Conservation (phyloP, 345 rosid species). For the Rhodamnia argentea region DNA sequence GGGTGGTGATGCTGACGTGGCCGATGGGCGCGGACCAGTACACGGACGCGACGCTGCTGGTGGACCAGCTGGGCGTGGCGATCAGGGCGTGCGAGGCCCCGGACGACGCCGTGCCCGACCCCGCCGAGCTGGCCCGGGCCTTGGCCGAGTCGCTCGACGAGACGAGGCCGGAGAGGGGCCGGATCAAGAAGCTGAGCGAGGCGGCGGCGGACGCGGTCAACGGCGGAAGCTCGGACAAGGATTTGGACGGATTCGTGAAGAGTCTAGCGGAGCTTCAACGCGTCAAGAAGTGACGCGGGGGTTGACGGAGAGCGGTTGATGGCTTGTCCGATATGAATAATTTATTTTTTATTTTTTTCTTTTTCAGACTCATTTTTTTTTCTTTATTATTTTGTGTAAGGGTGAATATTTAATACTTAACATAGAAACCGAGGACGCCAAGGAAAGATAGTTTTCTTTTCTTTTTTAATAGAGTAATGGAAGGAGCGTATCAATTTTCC, state of each 20-base stretch:
- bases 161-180: slow-evolving; percentile 3
- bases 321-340: too few species aligned
- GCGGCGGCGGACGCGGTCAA: background rate
- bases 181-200: background rate
- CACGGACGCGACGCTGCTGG: slow-evolving; percentile 31
- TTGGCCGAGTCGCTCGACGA: slow-evolving; percentile 22
- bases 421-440: too few species aligned
- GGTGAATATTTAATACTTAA: too few species aligned
- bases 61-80: slow-evolving; percentile 50
- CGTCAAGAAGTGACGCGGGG: background rate
- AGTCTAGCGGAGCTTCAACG: background rate
- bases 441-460: too few species aligned
- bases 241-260: background rate
- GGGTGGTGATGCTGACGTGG: background rate
- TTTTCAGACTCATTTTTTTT: too few species aligned
- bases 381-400: too few species aligned
- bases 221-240: background rate
- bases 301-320: too few species aligned
- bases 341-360: too few species aligned
- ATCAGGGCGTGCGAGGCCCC: slow-evolving; percentile 50
- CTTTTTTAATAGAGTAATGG: too few species aligned
- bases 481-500: too few species aligned
- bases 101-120: slow-evolving; percentile 21
- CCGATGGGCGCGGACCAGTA: slow-evolving; percentile 42
- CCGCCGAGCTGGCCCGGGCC: slow-evolving; percentile 20